Base-by-base conservation (phyloP, 108 stramenopile species). In the Skeletonema costatum region DNA sequence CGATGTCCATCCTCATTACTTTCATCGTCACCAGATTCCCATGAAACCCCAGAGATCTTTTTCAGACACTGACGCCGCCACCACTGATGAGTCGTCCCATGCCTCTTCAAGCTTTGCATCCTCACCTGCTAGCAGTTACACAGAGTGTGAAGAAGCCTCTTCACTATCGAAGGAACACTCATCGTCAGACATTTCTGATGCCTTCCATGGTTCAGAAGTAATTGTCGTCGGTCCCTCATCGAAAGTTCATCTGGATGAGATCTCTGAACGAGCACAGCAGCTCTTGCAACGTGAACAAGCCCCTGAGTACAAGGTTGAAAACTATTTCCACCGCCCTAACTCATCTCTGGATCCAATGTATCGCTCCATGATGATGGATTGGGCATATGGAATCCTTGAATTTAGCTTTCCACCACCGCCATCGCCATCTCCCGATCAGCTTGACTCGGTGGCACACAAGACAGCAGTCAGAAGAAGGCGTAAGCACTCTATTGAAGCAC, bases 211-310 rank as follows among this genome's bases (percentile, higher is more conserved):
- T 7, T 10, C 53, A 29, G 53, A 56, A 25, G 53, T 56, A 6
- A 56, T 56, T 56, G 53, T 56, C 17, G 25, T 56, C 25, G 53
- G 53, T 10, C 53, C 53, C 7, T 56, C 53, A 9, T 25, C 25
- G 53, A 56, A 8, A 9, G 8, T 25, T 56, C 53, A 64, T 9
- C 33, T 64, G 10, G 63, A 64, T 9, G 63, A 64, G 19, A 19
- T 64, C 63, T 38, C 63, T 5, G 63, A 64, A 21, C 35, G 63
- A 19, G 63, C 63, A 38, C 63, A 64, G n/a, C 63, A 38, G 17
- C 63, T 64, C 8, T 39, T 64, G 41, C 38, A 35, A 64, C n/a
- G 63, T 12, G 63, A 64, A 64, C 63, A 64, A 39, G 33, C 63
- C 63, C 19, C 63, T 8, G 38, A 35, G 17, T 64, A 35, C 38